Evolutionary conservation across 2,329 filamentous ascomycete species (phyloP), one percentile per base, ranked within the genome.

Genomic region (Botrytis aclada): DNA sequence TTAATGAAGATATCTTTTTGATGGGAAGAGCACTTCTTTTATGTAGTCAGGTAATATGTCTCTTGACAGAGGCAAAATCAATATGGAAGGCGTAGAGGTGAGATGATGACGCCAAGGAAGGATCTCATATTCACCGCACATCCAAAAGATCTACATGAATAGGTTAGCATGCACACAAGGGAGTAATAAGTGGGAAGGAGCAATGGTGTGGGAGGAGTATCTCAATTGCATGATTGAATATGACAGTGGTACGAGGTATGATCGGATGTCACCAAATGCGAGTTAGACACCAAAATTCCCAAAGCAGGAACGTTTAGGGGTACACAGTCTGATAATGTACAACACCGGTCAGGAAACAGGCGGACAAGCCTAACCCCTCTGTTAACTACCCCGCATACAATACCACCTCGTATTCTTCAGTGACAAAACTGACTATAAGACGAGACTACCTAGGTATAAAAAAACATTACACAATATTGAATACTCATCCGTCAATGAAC

Each of bases 371-470:
- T 25, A 7, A 18, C 7, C n/a, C 51, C 51, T n/a, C n/a, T 56
- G 51, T 54, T 29, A 7, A 54, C 20, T 45, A 64, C 64, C 64
- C 64, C 64, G 45, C 64, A 54, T 29, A 22, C n/a, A 64, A 39
- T 67, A 34, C 29, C 51, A 67, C 64, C 64, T 67, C 45, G 64
- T 54, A 67, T 67, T 56, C 51, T 56, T 56, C 51, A 56, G 51
- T 56, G 51, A 56, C 51, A 7, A 29, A 14, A 56, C n/a, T 56
- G n/a, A 56, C n/a, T 56, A 56, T 56, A 29, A 56, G 14, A 56
- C 16, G 51, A 56, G 51, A 8, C 14, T 29, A 32, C 32, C n/a
- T n/a, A n/a, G n/a, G n/a, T n/a, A n/a, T n/a, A n/a, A n/a, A 29
- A 56, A 20, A 61, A 14, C 58, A 37, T 61, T 54, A 16, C 25